These are phyloP conservation scores for Schoenoplectus tabernaemontani DNA, from an alignment of 202 grass and related monocot genomes.

Conservation along the genomic window DNA sequence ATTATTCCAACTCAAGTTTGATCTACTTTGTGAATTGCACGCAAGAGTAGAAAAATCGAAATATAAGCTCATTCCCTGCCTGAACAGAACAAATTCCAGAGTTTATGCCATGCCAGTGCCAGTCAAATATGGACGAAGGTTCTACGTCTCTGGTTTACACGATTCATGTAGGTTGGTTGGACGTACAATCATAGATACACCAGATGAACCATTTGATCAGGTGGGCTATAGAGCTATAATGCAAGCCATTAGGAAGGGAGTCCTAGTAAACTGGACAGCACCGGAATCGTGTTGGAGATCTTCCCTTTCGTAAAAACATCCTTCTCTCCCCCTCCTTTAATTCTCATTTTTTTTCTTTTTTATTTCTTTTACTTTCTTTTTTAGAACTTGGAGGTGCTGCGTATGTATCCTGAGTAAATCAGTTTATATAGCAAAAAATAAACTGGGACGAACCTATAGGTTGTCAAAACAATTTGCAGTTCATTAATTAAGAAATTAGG, in stretches of 20 bases:
- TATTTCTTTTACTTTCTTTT: too few species aligned
- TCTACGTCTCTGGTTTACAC: not conserved
- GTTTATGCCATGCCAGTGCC: not conserved
- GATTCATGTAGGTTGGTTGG: not conserved
- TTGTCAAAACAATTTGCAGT: not conserved
- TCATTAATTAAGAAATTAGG: too few species aligned
- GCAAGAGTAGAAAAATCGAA: not conserved
- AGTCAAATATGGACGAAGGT: not conserved
- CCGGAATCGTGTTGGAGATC: too few species aligned
- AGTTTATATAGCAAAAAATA: too few species aligned
- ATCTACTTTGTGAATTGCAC: not conserved
- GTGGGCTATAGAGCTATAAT: not conserved
- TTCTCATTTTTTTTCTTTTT: too few species aligned
- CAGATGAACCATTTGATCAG: not conserved
- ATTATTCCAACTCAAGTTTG: not conserved
- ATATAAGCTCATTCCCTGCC: not conserved
- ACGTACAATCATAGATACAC: not conserved
- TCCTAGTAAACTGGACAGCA: not conserved
- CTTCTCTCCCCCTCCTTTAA: too few species aligned
- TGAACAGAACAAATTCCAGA: not conserved
- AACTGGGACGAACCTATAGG: not conserved
- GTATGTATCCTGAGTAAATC: too few species aligned
- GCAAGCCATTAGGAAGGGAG: not conserved
- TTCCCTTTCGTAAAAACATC: too few species aligned
- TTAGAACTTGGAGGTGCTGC: too few species aligned